phyloP scores from a whole-genome alignment of 2,329 filamentous ascomycete species.

The Microsporum ferrugineum region DNA sequence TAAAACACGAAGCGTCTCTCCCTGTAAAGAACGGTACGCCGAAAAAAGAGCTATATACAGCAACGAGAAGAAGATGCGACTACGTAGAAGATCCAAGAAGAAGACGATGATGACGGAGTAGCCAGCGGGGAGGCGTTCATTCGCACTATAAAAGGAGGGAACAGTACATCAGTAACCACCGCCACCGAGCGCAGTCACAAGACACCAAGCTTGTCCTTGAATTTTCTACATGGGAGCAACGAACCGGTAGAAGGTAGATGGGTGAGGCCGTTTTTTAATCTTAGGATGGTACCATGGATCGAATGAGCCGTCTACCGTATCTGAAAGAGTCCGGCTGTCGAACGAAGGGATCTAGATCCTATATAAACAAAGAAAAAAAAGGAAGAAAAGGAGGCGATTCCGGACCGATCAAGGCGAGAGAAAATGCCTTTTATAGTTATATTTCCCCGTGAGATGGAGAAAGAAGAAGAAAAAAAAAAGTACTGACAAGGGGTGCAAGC shows the following conservation, averaged over 20 bases:
- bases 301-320: neutral
- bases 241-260: neutral
- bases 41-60: slow-evolving; percentile 2
- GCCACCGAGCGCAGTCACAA: slow-evolving; percentile 2
- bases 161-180: neutral
- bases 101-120: neutral
- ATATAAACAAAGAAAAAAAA: neutral
- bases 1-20: neutral
- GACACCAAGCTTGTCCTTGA: neutral
- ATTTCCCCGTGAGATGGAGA: neutral
- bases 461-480: neutral
- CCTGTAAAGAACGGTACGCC: neutral
- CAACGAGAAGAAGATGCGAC: neutral
- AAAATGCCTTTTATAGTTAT: neutral
- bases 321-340: neutral
- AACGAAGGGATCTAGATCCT: neutral
- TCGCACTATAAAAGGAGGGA: neutral
- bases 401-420: neutral
- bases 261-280: neutral
- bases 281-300: neutral
- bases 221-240: neutral
- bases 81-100: neutral
- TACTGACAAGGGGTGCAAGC: neutral
- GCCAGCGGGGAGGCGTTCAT: neutral
- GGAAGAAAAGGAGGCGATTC: neutral